Conservation (phyloP, 164 flowering plant genomes). For the Tinospora cordifolia region DNA sequence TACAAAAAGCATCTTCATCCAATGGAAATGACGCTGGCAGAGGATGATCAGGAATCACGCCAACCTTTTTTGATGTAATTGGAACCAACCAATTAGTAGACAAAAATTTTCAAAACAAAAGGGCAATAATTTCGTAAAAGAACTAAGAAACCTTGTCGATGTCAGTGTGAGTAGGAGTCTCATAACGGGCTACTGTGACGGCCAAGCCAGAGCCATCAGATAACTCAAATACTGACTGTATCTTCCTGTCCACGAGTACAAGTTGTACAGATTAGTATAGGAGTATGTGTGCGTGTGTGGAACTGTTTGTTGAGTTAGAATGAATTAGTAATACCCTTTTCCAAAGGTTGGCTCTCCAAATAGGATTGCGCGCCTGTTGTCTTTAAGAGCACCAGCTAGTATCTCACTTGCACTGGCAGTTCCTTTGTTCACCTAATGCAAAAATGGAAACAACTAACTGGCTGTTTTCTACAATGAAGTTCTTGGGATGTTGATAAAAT, state of each 20-base stretch:
- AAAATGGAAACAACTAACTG: constrained; percentile 3
- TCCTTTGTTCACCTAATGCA: constrained; percentile 81
- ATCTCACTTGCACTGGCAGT: constrained; percentile 99
- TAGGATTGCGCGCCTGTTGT: constrained; percentile 86
- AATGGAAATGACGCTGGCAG: constrained; percentile 77
- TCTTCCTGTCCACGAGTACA: constrained; percentile 23
- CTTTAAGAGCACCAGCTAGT: constrained; percentile 93
- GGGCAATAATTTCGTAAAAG: neutral
- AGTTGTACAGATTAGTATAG: neutral
- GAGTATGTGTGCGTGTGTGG: neutral
- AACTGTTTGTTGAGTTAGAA: neutral
- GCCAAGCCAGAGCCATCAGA: constrained; percentile 98
- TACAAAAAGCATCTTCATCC: constrained; percentile 70
- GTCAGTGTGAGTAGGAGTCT: constrained; percentile 91
- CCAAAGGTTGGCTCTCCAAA: constrained; percentile 95
- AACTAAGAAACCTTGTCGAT: constrained; percentile 69
- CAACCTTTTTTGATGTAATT: constrained; percentile 41
- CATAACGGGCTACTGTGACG: constrained; percentile 97
- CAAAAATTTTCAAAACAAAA: neutral
- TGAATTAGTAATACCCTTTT: constrained; percentile 58
- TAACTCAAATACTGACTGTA: constrained; percentile 89
- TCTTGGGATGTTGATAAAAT: neutral
- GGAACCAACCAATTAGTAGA: neutral
- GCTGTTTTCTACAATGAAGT: neutral
- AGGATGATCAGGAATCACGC: constrained; percentile 87